These are phyloP conservation scores for Aciculoconidium aculeatum DNA, from an alignment of 805 yeast species.

Conservation along the genomic window DNA sequence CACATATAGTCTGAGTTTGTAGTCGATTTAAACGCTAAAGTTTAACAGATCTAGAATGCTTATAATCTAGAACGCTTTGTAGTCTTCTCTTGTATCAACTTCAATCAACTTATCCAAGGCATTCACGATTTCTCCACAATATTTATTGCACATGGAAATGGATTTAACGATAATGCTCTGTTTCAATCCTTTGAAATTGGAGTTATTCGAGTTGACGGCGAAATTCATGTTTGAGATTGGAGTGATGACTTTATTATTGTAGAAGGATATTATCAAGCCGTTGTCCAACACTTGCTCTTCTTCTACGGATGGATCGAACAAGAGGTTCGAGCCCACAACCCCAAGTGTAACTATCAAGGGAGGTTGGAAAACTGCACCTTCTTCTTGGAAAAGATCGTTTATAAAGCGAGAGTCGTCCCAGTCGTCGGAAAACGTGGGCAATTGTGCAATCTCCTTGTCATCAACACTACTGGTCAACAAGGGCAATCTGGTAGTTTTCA, in stretches of 20 bases:
- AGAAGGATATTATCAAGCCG: constrained; percentile 72
- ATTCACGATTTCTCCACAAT: constrained; percentile 57
- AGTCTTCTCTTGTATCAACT: constrained; percentile 33
- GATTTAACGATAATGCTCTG: constrained; percentile 46
- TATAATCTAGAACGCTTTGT: constrained; percentile 7
- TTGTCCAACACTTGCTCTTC: constrained; percentile 87
- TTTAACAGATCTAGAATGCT: too few species aligned
- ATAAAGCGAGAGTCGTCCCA: constrained; percentile 58
- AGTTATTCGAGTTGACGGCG: constrained; percentile 41
- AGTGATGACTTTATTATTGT: constrained; percentile 57
- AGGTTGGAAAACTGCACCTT: constrained; percentile 44
- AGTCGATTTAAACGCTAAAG: too few species aligned
- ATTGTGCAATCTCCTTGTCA: constrained; percentile 69
- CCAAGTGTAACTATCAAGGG: constrained; percentile 78
- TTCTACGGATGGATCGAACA: constrained; percentile 82
- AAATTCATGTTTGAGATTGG: constrained; percentile 71
- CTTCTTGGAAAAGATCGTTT: constrained; percentile 24
- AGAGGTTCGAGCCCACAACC: constrained; percentile 57
- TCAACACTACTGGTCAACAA: constrained; percentile 62
- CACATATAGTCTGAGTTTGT: too few species aligned
- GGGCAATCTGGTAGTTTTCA: constrained; percentile 74
- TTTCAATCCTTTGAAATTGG: constrained; percentile 50
- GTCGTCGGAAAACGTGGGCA: constrained; percentile 87
- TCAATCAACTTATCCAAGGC: constrained; percentile 49
- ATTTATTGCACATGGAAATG: constrained; percentile 49